Percentiles rank a stretch among this genome's conserved stretches.
These are phyloP conservation scores for Lentithecium fluviatile DNA, from an alignment of 495 filamentous ascomycete genomes.

Conservation along the genomic window DNA sequence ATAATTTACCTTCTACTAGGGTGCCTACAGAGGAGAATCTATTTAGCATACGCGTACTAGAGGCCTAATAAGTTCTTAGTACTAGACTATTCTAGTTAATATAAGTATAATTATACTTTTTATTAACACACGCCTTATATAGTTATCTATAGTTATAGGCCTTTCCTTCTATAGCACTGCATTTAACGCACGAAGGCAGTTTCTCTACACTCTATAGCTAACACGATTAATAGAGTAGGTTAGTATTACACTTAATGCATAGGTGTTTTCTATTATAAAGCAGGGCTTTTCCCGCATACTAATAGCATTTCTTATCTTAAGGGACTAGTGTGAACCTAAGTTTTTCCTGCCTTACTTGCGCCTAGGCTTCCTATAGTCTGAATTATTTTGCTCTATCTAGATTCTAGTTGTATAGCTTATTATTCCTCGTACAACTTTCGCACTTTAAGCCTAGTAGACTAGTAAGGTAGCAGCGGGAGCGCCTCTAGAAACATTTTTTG, in stretches of 20 bases:
- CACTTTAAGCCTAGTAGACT: too few relatives aligned
- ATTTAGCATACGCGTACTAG: neutral
- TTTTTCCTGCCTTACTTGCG: too few relatives aligned
- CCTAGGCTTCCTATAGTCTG: too few relatives aligned
- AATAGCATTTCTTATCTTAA: neutral
- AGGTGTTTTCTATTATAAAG: neutral
- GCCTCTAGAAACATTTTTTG: too few relatives aligned
- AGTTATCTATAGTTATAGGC: neutral
- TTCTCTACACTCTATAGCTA: neutral
- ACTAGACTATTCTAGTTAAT: neutral
- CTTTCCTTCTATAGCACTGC: neutral
- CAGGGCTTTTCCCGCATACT: neutral
- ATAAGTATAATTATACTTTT: neutral
- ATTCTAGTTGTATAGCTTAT: too few relatives aligned
- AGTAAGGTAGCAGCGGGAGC: too few relatives aligned
- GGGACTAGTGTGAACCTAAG: neutral
- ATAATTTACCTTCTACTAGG: neutral
- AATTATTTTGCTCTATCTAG: too few relatives aligned
- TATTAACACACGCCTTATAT: neutral
- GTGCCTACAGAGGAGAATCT: neutral
- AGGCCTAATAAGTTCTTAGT: neutral
- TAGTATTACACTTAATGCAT: neutral
- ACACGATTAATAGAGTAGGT: too few relatives aligned
- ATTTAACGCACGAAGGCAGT: neutral
- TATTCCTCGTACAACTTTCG: too few relatives aligned